Evolutionary conservation across 1,284 basidiomycete genomes (phyloP), one percentile per base, ranked within the genome.

Genomic region (Ceratorhiza oryzae-sativae): DNA sequence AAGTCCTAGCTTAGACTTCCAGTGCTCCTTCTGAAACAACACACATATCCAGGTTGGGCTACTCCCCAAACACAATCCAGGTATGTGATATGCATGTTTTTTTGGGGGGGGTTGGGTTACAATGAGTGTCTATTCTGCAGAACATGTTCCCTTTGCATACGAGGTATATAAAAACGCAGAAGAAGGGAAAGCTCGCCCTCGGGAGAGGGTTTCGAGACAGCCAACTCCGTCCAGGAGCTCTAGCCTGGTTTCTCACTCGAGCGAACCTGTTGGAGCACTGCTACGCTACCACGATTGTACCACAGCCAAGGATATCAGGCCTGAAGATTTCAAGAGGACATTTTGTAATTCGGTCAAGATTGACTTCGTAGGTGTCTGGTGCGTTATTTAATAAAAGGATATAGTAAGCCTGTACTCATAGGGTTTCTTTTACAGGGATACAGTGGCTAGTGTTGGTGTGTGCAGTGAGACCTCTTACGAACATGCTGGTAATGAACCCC

Each of bases 121-220:
- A 8, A 9, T 30, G 5, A 8, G 15, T 10, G 15, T 39, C 2
- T 18, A 2, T 23, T 25, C 27, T 10, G 23, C 41, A 42, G 75
- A 76, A 53, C 74, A 75, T 23, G 49, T 76, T 1, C 62, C 63
- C 12, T 76, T 76, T 27, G 75, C 75, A 5, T 76, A 73, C 34
- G 46, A 72, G 39, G 46, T 60, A 8, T 75, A 74, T 62, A 68
- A 49, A 23, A 30, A 27, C 3, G 71, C 48, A 15, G 34, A 63
- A 3, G 60, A 72, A 30, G 2, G 41, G 3, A 59, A 36, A 27
- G n/a, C 15, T 15, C 4, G 6, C 4, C 18, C 25, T 18, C 23
- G 20, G 27, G 18, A 25, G 6, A 25, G 9, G 3, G 27, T 2
- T 23, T 23, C 23, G 20, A 18, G 3, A 6, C 20, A 3, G 8